Evolutionary conservation across 345 rosid genomes (phyloP).

Genomic region (Populus tremula): DNA sequence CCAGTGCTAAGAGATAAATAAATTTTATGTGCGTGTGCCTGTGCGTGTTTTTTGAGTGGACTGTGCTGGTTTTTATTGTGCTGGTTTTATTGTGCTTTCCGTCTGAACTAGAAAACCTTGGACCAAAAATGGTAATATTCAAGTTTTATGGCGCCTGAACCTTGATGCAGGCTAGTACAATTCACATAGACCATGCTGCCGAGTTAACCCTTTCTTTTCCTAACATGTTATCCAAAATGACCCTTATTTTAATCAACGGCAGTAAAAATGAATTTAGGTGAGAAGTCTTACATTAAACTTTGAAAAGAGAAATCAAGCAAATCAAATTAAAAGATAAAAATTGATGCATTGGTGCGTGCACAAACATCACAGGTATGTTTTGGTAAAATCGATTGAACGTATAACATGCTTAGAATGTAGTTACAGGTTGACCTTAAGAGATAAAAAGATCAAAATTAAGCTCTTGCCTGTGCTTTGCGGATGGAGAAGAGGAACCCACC

Average conservation of each 20-base stretch:
- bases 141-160: not conserved
- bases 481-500: not conserved
- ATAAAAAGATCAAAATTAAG: not conserved
- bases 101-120: not conserved
- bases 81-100: not conserved
- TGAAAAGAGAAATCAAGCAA: not conserved
- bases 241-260: not conserved
- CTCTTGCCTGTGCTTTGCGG: not conserved
- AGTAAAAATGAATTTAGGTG: not conserved
- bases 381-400: too few species aligned
- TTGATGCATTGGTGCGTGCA: too few species aligned
- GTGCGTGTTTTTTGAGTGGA: not conserved
- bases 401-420: too few species aligned
- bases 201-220: not conserved
- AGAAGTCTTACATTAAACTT: not conserved
- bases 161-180: not conserved
- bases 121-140: not conserved
- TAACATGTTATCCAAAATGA: not conserved
- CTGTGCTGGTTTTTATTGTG: not conserved
- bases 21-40: not conserved
- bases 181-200: not conserved
- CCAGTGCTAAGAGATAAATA: not conserved
- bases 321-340: not conserved
- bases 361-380: too few species aligned
- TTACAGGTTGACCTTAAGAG: too few species aligned